Percentiles rank a stretch among this genome's conserved stretches.
phyloP scores from a whole-genome alignment of 495 filamentous ascomycete species.

The Xylaria flabelliformis region DNA sequence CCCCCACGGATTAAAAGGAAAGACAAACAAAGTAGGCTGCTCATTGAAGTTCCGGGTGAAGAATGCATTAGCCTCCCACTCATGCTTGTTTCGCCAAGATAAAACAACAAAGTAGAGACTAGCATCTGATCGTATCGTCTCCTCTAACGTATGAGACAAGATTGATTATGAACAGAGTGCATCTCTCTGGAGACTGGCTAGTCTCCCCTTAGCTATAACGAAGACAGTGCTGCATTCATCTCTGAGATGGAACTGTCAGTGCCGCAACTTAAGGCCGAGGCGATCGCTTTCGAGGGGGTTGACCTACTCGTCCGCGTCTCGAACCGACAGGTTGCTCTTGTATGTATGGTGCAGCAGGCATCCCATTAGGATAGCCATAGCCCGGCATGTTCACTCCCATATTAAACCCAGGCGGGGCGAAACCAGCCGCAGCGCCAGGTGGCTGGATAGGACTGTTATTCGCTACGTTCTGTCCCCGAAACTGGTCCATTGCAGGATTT shows the following conservation, averaged over 20 bases:
- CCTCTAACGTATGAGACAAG: constrained; percentile 37
- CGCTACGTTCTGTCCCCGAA: constrained; percentile 48
- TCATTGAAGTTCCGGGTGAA: constrained; percentile 17
- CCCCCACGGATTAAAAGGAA: constrained; percentile 28
- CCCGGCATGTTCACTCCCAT: constrained; percentile 55
- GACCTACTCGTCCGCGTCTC: constrained; percentile 61
- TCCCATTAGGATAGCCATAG: constrained; percentile 52
- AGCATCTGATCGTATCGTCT: constrained; percentile 33
- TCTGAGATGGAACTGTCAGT: constrained; percentile 40
- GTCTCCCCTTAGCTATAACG: background rate
- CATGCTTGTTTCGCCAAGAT: constrained; percentile 14
- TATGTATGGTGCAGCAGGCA: constrained; percentile 53
- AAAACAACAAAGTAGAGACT: constrained; percentile 21
- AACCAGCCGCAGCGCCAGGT: constrained; percentile 41
- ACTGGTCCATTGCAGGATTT: constrained; percentile 56
- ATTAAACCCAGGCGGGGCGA: constrained; percentile 57
- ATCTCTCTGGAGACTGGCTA: background rate
- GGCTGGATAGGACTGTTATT: constrained; percentile 57
- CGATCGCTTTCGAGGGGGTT: constrained; percentile 44
- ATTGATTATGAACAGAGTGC: constrained; percentile 23
- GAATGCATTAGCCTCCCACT: constrained; percentile 13
- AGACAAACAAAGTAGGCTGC: constrained; percentile 32
- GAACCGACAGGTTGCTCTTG: constrained; percentile 57
- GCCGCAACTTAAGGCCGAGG: constrained; percentile 36
- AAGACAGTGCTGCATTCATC: constrained; percentile 34